These are phyloP conservation scores for Trametes sp. DNA, from an alignment of 1,284 basidiomycete genomes.

Conservation along the genomic window DNA sequence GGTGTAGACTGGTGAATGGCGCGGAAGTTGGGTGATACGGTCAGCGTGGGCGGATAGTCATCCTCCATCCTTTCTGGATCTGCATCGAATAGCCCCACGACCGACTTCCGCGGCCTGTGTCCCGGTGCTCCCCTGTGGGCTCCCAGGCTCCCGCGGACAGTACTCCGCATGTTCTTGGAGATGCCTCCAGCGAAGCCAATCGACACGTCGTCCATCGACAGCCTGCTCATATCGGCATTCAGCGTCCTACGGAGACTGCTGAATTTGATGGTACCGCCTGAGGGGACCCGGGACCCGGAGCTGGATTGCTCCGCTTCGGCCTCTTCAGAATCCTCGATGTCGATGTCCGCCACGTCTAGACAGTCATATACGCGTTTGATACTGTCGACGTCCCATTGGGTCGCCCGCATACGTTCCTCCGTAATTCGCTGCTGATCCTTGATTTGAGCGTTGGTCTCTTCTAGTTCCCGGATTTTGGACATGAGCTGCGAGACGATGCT, in stretches of 20 bases:
- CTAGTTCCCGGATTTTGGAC: slow-evolving; percentile 80
- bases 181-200: slow-evolving; percentile 44
- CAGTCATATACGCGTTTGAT: slow-evolving; percentile 78
- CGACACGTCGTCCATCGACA: slow-evolving; percentile 33
- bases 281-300: neutral
- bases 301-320: slow-evolving; percentile 40
- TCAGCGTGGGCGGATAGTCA: slow-evolving; percentile 31
- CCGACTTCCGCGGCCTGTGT: slow-evolving; percentile 59
- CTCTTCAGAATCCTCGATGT: slow-evolving; percentile 51
- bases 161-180: slow-evolving; percentile 46
- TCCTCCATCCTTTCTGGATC: slow-evolving; percentile 6
- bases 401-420: slow-evolving; percentile 64
- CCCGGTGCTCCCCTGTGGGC: slow-evolving; percentile 13
- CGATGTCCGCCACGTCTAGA: slow-evolving; percentile 61
- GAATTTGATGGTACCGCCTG: slow-evolving; percentile 50
- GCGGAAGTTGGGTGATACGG: slow-evolving; percentile 34
- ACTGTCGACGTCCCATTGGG: slow-evolving; percentile 73
- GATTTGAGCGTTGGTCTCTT: slow-evolving; percentile 77
- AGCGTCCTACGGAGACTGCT: slow-evolving; percentile 52
- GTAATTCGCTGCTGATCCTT: slow-evolving; percentile 71
- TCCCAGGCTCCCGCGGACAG: slow-evolving; percentile 32
- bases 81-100: slow-evolving; percentile 69
- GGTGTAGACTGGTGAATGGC: slow-evolving; percentile 6
- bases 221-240: slow-evolving; percentile 39
- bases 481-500: slow-evolving; percentile 76